Base-by-base conservation (phyloP, 306 rosid genomes). In the Fagus sylvatica region DNA sequence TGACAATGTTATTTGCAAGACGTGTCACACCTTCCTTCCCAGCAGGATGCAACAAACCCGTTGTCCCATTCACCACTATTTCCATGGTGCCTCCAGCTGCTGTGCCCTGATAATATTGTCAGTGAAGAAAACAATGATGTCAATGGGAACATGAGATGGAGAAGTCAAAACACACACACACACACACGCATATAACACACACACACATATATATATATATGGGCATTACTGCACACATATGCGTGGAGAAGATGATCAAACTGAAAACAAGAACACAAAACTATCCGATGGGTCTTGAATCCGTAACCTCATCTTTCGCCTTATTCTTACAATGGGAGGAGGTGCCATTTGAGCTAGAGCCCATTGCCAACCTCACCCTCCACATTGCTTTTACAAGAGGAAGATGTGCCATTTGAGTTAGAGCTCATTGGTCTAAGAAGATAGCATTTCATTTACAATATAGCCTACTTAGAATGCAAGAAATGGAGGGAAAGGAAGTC, bases 31-130 rank as follows among this genome's bases (percentile, higher is more conserved):
- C 97, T 80, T 75, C 95, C 89, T 92, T 94, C 54, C 92, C 93
- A 61, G 64, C 81, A 34, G 98, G 90, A 85, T 95, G 98, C 83
- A 92, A 87, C 10, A 91, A 81, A 28, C 98, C 98, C 0, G 98
- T 91, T 17, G 97, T 81, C 43, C 93, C 96, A 80, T 92, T 87
- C 79, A 82, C 92, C 79, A 92, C 95, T 49, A 95, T 95, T 87
- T 92, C 98, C 92, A 86, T 90, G 12, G 98, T 92, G 33, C 98
- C 97, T 73, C 97, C 97, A 68, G 97, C 98, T 3, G 95, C 97
- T 17, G 96, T 92, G 65, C 98, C 98, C 98, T 89, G 84, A 5
- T 34, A 66, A 53, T 37, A 55, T 54, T 71, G 51, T 33, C 51
- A 33, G 60, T 5, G 15, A 42, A 9, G 9, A 10, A 12, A 51